These are phyloP conservation scores for Bertia moriformis DNA, from an alignment of 2,329 filamentous ascomycete genomes.

Conservation along the genomic window DNA sequence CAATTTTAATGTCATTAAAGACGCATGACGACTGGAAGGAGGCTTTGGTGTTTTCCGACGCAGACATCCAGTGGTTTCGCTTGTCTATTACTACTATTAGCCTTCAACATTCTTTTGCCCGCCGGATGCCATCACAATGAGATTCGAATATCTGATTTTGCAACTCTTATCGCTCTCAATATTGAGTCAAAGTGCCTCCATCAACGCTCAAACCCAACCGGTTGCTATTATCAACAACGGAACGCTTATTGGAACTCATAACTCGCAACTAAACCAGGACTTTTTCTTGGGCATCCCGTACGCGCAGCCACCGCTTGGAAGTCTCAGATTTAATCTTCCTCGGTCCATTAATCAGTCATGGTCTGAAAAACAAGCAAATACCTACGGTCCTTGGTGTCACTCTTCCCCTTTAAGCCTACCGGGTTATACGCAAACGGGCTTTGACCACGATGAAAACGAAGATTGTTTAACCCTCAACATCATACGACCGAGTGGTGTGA, in stretches of 20 bases:
- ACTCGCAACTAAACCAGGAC: neutral
- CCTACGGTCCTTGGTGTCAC: neutral
- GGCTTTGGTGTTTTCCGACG: too few species aligned
- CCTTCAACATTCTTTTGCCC: neutral
- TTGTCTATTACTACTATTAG: too few species aligned
- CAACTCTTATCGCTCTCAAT: conserved; percentile 5
- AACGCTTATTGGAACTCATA: neutral
- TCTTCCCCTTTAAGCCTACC: too few species aligned
- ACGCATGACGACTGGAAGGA: too few species aligned
- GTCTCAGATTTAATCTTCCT: neutral
- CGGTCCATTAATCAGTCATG: neutral
- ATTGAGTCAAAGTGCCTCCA: neutral
- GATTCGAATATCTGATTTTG: conserved; percentile 2
- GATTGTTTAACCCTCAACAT: conserved; percentile 16
- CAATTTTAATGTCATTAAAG: too few species aligned
- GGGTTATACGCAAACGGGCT: neutral
- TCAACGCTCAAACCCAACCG: neutral
- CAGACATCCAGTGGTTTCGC: too few species aligned
- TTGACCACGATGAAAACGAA: conserved; percentile 4
- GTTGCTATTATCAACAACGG: neutral
- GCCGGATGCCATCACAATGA: neutral
- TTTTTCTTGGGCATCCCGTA: neutral
- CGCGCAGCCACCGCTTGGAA: neutral
- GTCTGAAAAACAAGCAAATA: neutral
- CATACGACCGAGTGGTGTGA: conserved; percentile 9